Evolutionary conservation across 208 protist genomes (phyloP).

Genomic region (Leishmania turanica): DNA sequence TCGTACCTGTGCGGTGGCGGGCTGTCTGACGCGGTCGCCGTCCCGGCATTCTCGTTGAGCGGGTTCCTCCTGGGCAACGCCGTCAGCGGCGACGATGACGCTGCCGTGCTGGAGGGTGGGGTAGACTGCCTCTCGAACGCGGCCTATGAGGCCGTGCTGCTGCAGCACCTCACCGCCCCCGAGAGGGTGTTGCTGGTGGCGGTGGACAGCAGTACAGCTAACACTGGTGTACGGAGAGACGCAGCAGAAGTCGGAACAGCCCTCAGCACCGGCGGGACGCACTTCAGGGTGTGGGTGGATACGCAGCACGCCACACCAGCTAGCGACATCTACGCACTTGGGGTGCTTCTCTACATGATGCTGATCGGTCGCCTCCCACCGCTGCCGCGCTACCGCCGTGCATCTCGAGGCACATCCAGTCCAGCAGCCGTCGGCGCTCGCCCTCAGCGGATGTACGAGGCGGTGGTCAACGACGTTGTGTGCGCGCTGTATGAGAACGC

Average conservation of each 20-base stretch:
- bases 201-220: not conserved
- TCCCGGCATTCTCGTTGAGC: slow-evolving; percentile 23
- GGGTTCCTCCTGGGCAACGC: slow-evolving; percentile 7
- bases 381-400: slow-evolving; percentile 26
- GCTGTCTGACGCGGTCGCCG: not conserved
- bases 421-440: not conserved
- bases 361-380: slow-evolving; percentile 45
- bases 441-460: slow-evolving; percentile 2
- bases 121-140: slow-evolving; percentile 20
- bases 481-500: slow-evolving; percentile 10
- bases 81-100: not conserved
- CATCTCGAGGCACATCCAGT: not conserved
- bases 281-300: slow-evolving; percentile 21
- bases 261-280: not conserved
- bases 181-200: slow-evolving; percentile 30
- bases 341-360: slow-evolving; percentile 66
- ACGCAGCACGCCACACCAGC: slow-evolving; percentile 5
- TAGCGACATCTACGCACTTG: slow-evolving; percentile 62
- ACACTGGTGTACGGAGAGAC: not conserved
- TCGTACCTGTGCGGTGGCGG: slow-evolving; percentile 26
- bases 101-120: slow-evolving; percentile 7
- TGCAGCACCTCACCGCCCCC: slow-evolving; percentile 37
- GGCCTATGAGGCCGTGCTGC: slow-evolving; percentile 22
- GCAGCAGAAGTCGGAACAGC: not conserved
- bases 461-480: slow-evolving; percentile 10